Conservation (phyloP, 2,329 filamentous ascomycete genomes). For the Hawksworthiomyces lignivorus region DNA sequence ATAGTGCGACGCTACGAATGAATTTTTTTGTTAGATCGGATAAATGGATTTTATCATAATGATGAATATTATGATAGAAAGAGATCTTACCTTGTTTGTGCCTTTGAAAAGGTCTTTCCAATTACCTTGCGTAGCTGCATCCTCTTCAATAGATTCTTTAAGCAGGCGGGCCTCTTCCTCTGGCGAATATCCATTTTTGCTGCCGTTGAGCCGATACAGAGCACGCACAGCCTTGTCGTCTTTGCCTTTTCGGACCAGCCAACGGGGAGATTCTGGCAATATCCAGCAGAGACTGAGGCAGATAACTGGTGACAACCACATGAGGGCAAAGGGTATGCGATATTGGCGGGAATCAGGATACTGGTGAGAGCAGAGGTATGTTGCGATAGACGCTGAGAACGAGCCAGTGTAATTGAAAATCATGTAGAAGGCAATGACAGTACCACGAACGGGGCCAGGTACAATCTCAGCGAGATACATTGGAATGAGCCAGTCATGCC, state of each 20-base stretch:
- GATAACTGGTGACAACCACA: constrained; percentile 8
- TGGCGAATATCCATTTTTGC: constrained; percentile 9
- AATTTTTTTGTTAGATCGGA: background rate
- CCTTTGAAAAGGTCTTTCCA: constrained; percentile 13
- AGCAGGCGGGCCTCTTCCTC: constrained; percentile 14
- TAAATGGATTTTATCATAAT: background rate
- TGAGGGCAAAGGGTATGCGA: constrained; percentile 11
- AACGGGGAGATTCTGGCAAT: constrained; percentile 15
- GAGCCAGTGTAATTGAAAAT: constrained; percentile 10
- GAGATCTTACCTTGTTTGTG: constrained; percentile 7
- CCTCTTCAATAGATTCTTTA: constrained; percentile 3
- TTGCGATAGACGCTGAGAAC: constrained; percentile 5
- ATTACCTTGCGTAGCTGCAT: constrained; percentile 4
- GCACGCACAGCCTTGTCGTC: constrained; percentile 5
- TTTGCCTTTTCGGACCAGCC: constrained; percentile 12
- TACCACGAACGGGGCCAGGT: constrained; percentile 11
- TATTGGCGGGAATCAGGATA: constrained; percentile 8
- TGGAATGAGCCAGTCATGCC: constrained; percentile 15
- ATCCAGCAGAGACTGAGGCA: constrained; percentile 9
- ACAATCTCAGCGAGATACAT: constrained; percentile 17
- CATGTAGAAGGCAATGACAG: constrained; percentile 12
- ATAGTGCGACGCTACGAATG: constrained; percentile 9
- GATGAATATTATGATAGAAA: background rate
- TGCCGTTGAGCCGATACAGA: constrained; percentile 10
- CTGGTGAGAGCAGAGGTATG: constrained; percentile 4